Evolutionary conservation across 179 eudicot species (phyloP).

Genomic region (Silene noctiflora): DNA sequence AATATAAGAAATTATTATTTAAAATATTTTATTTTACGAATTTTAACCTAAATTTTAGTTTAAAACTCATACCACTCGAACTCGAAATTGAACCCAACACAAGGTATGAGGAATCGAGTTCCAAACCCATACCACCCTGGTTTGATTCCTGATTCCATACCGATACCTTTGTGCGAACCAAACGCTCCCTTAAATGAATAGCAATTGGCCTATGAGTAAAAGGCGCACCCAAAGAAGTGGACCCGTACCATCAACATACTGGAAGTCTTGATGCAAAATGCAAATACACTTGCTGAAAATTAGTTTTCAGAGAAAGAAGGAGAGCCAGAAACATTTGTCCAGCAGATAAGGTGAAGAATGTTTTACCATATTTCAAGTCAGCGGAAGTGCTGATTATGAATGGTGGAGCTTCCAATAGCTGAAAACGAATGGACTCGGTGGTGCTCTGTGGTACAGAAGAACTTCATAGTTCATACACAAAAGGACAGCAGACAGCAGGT

Average conservation of each 20-base stretch:
- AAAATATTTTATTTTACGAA: too few species aligned
- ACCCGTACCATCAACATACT: too few species aligned
- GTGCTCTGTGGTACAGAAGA: slow-evolving; percentile 56
- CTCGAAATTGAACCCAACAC: too few species aligned
- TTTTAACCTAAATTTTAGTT: too few species aligned
- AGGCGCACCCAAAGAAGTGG: neutral
- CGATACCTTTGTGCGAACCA: too few species aligned
- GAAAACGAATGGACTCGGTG: slow-evolving; percentile 69
- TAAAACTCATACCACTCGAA: too few species aligned
- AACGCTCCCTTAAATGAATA: too few species aligned
- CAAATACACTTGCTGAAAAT: neutral
- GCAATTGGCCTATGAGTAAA: too few species aligned
- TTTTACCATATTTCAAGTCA: slow-evolving; percentile 79
- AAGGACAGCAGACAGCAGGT: slow-evolving; percentile 9
- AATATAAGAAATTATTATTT: too few species aligned
- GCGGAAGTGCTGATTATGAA: slow-evolving; percentile 53
- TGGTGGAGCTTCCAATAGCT: slow-evolving; percentile 89
- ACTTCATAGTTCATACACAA: slow-evolving; percentile 7
- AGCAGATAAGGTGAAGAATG: slow-evolving; percentile 3
- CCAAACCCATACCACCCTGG: too few species aligned
- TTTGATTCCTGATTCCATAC: too few species aligned
- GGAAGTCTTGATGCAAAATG: neutral
- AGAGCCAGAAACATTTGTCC: neutral
- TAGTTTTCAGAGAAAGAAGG: neutral
- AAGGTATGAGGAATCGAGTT: too few species aligned